A percentile compares a stretch with the other conserved stretches of the same genome.
phyloP scores from a whole-genome alignment of 116 monocot genomes.

The Iris pallida region DNA sequence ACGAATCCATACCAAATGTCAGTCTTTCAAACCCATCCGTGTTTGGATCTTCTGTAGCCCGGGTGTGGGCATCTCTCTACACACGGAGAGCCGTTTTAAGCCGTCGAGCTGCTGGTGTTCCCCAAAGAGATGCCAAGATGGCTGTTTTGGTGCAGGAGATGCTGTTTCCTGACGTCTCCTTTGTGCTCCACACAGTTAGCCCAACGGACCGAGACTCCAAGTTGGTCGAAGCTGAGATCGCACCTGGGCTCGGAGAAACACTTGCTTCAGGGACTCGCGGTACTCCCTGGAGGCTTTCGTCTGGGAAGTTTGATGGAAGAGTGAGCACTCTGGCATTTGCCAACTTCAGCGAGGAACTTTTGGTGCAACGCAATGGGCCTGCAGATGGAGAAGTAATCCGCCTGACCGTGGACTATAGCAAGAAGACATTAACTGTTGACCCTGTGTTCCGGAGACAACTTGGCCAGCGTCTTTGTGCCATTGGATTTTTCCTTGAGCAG shows the following conservation, averaged over 20 bases:
- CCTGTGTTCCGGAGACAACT: slow-evolving; percentile 58
- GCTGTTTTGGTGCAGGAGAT: slow-evolving; percentile 90
- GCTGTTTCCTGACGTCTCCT: slow-evolving; percentile 74
- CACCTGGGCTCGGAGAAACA: slow-evolving; percentile 90
- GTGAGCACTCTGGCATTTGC: slow-evolving; percentile 78
- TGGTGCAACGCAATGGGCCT: slow-evolving; percentile 51
- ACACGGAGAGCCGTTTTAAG: slow-evolving; percentile 85
- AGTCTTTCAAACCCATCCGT: slow-evolving; percentile 38
- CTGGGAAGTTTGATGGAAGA: slow-evolving; percentile 64
- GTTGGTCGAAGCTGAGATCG: slow-evolving; percentile 69
- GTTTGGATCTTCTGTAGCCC: slow-evolving; percentile 61
- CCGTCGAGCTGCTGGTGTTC: slow-evolving; percentile 71
- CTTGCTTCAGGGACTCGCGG: slow-evolving; percentile 86
- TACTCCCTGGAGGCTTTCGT: slow-evolving; percentile 80
- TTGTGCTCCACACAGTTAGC: slow-evolving; percentile 87
- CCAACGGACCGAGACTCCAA: slow-evolving; percentile 55
- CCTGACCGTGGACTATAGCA: slow-evolving; percentile 83
- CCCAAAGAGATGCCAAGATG: slow-evolving; percentile 75
- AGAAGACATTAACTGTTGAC: slow-evolving; percentile 63
- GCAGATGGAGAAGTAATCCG: slow-evolving; percentile 68
- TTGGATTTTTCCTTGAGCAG: slow-evolving; percentile 89
- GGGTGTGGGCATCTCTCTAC: slow-evolving; percentile 92
- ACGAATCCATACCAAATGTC: slow-evolving; percentile 90
- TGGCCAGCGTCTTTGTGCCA: slow-evolving; percentile 64
- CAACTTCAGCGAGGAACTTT: slow-evolving; percentile 89